A percentile compares a stretch with the other conserved stretches of the same genome.
Conservation (phyloP, 306 rosid genomes). For the Trifolium subterraneum region DNA sequence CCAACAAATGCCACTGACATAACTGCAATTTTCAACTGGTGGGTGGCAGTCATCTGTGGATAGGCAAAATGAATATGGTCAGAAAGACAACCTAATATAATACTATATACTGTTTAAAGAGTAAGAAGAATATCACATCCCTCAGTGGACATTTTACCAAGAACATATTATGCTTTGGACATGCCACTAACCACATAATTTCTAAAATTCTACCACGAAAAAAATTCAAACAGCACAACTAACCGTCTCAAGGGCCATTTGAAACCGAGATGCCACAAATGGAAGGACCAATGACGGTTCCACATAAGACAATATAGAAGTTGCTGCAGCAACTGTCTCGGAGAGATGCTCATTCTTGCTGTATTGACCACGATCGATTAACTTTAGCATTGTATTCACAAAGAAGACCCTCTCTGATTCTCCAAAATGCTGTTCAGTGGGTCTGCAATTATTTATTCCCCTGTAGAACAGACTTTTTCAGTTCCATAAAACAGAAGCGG, state of each 20-base stretch:
- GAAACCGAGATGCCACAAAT: constrained; percentile 96
- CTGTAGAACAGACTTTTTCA: constrained; percentile 59
- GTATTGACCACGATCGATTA: constrained; percentile 97
- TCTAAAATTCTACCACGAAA: constrained; percentile 37
- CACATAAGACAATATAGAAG: constrained; percentile 91
- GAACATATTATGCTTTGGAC: constrained; percentile 20
- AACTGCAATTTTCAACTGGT: constrained; percentile 97
- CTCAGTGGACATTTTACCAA: constrained; percentile 29
- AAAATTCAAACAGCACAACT: constrained; percentile 51
- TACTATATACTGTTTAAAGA: constrained; percentile 33
- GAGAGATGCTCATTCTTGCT: constrained; percentile 98
- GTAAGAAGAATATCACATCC: constrained; percentile 37
- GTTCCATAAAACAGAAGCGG: constrained; percentile 42
- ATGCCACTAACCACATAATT: constrained; percentile 31
- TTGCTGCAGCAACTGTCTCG: constrained; percentile 93
- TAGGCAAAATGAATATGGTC: constrained; percentile 54
- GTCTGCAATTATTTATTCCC: constrained; percentile 51
- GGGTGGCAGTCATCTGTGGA: constrained; percentile 99
- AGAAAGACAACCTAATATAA: constrained; percentile 50
- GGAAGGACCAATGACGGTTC: constrained; percentile 94
- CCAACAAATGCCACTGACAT: constrained; percentile 97
- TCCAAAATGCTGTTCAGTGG: constrained; percentile 65
- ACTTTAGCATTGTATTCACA: constrained; percentile 81
- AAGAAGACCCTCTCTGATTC: constrained; percentile 79
- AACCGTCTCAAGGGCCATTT: constrained; percentile 99